These are phyloP conservation scores for Podila horticola DNA, from an alignment of 192 early-diverging fungal genomes.

Conservation along the genomic window DNA sequence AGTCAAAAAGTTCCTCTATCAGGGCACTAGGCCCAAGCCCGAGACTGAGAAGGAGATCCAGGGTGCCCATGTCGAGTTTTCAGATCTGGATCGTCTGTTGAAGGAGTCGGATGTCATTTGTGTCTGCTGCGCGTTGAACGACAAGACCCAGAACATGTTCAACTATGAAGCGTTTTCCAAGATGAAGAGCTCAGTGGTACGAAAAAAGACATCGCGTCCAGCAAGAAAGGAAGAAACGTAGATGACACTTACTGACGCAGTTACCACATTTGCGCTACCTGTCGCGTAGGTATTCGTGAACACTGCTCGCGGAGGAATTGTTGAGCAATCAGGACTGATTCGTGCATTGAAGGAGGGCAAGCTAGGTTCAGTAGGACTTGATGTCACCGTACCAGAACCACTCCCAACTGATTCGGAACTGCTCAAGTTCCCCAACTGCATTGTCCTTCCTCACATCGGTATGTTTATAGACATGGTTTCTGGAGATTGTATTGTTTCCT, in stretches of 20 bases:
- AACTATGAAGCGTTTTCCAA: constrained; percentile 66
- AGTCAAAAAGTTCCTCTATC: constrained; percentile 70
- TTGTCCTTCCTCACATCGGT: constrained; percentile 87
- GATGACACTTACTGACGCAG: no score
- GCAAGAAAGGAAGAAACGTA: no score
- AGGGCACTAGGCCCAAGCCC: constrained; percentile 61
- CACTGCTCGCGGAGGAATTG: constrained; percentile 80
- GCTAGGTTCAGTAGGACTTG: constrained; percentile 80
- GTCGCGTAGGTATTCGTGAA: constrained; percentile 77
- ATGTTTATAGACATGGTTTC: background rate
- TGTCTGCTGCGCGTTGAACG: constrained; percentile 78
- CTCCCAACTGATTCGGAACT: constrained; percentile 70
- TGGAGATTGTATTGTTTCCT: background rate
- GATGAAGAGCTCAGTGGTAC: constrained; percentile 75
- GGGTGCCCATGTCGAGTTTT: constrained; percentile 63
- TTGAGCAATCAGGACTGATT: constrained; percentile 79
- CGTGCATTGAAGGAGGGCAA: constrained; percentile 66
- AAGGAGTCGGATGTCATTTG: constrained; percentile 75
- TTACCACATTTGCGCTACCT: background rate
- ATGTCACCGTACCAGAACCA: constrained; percentile 91
- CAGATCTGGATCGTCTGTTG: constrained; percentile 61
- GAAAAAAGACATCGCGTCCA: background rate
- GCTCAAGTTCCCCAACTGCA: constrained; percentile 66
- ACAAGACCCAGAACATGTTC: constrained; percentile 78
- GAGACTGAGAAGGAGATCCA: constrained; percentile 54